These are phyloP conservation scores for Meira miltonrushii DNA, from an alignment of 1,284 basidiomycete genomes.

Conservation along the genomic window DNA sequence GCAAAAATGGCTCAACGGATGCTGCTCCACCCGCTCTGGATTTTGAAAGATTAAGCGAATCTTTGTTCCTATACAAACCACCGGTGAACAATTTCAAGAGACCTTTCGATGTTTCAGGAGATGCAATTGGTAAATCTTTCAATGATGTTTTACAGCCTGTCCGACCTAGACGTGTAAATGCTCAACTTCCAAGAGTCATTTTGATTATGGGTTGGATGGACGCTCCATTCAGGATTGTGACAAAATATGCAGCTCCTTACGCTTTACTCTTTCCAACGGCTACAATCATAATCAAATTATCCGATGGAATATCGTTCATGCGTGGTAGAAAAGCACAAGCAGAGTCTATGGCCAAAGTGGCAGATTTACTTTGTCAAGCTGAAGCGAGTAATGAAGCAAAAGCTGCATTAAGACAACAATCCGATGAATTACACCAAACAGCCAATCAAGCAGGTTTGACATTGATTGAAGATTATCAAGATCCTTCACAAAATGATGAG, in stretches of 20 bases:
- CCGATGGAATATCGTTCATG: slow-evolving; percentile 28
- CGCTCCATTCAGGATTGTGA: slow-evolving; percentile 34
- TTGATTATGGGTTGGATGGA: slow-evolving; percentile 50
- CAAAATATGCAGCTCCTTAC: slow-evolving; percentile 44
- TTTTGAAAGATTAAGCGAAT: too few species aligned
- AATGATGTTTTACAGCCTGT: too few species aligned
- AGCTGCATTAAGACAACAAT: slow-evolving; percentile 1
- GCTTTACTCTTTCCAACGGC: slow-evolving; percentile 34
- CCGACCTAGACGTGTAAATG: background rate
- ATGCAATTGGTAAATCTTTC: too few species aligned
- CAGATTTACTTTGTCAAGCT: slow-evolving; percentile 9
- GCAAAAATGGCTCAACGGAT: too few species aligned
- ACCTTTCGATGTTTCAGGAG: too few species aligned
- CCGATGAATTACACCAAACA: slow-evolving; percentile 1
- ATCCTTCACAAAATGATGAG: slow-evolving; percentile 9
- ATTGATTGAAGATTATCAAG: slow-evolving; percentile 8
- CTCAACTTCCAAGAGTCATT: slow-evolving; percentile 14
- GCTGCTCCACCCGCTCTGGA: too few species aligned
- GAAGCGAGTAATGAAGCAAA: slow-evolving; percentile 1
- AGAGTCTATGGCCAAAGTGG: slow-evolving; percentile 17
- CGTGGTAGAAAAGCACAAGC: slow-evolving; percentile 17
- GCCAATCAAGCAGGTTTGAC: background rate
- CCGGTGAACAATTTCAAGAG: too few species aligned
- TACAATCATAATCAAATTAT: slow-evolving; percentile 40
- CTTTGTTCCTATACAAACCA: too few species aligned